phyloP scores from a whole-genome alignment of 2,329 filamentous ascomycete genomes.

The Ilyonectria mors-panacis region DNA sequence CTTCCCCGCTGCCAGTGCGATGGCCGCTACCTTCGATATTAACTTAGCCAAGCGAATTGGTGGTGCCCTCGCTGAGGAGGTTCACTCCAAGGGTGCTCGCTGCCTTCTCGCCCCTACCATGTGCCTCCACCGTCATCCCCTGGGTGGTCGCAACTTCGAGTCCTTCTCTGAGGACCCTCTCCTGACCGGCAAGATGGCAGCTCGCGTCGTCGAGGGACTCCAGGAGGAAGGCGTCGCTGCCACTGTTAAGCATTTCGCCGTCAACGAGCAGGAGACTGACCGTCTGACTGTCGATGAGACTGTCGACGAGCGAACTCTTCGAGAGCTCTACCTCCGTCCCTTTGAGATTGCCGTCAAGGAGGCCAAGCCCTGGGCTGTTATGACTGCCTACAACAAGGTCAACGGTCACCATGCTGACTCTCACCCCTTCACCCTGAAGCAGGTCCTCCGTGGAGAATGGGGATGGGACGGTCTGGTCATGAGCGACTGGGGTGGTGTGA shows the following conservation, averaged over 20 bases:
- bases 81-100: constrained; percentile 75
- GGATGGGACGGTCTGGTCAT: constrained; percentile 55
- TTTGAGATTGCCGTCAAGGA: constrained; percentile 59
- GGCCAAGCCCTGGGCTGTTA: constrained; percentile 57
- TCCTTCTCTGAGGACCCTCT: constrained; percentile 48
- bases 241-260: constrained; percentile 62
- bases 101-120: constrained; percentile 66
- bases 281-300: constrained; percentile 48
- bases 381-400: constrained; percentile 54
- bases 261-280: constrained; percentile 56
- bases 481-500: constrained; percentile 58
- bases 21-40: constrained; percentile 76
- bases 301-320: constrained; percentile 44
- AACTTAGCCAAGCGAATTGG: constrained; percentile 71
- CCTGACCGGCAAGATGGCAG: constrained; percentile 47
- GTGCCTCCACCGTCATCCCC: constrained; percentile 47
- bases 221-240: constrained; percentile 58
- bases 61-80: constrained; percentile 70
- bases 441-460: constrained; percentile 62
- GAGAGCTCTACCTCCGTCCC: constrained; percentile 53
- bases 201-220: constrained; percentile 54
- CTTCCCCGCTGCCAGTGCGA: constrained; percentile 50
- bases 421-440: constrained; percentile 44
- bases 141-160: constrained; percentile 48
- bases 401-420: constrained; percentile 58